Base-by-base conservation (phyloP, 1,139 yeast species). In the Yamadazyma triangularis region DNA sequence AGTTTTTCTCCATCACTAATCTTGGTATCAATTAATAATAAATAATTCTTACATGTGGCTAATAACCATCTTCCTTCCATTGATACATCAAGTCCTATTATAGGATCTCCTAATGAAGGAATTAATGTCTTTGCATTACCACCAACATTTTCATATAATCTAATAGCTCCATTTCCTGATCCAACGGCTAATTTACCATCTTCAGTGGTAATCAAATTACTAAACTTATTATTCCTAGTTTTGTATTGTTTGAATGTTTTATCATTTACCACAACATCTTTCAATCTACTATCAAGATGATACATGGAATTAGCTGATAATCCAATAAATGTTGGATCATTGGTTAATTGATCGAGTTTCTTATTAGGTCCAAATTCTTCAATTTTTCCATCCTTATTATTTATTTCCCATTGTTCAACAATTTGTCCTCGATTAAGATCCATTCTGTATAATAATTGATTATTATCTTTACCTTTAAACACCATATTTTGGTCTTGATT, bases 51-150 rank as follows among this genome's bases (percentile, higher is more conserved):
- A 60, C 91, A 84, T 0, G 96, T 87, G 2, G 88, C 93, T 38
- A 88, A 60, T 25, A 87, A 48, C 85, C 89, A 87, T 47, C 75
- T 67, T 34, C 96, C 96, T 51, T 84, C 93, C 15, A 81, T 77
- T 5, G 94, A 78, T 1, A 75, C 77, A 36, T 83, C 89, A 16
- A 85, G 47, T 15, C 83, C 83, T 29, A 68, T 58, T 29, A 83
- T 74, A 2, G 77, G 63, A 42, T 85, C 93, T 11, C 95, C 95
- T 33, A 87, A 60, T 0, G 94, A 86, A 1, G 95, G 95, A 24
- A 87, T 59, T 13, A 74, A 68, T 1, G 91, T 79, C 58, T 81
- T 85, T 1, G 95, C 95, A 44, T 72, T 74, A 35, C 70, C 64
- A 11, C 95, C 95, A 10, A 86, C 49, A 38, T 72, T 63, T 54